Conservation (phyloP, 768 basidiomycete species). For the Leucocoprinus sp. region DNA sequence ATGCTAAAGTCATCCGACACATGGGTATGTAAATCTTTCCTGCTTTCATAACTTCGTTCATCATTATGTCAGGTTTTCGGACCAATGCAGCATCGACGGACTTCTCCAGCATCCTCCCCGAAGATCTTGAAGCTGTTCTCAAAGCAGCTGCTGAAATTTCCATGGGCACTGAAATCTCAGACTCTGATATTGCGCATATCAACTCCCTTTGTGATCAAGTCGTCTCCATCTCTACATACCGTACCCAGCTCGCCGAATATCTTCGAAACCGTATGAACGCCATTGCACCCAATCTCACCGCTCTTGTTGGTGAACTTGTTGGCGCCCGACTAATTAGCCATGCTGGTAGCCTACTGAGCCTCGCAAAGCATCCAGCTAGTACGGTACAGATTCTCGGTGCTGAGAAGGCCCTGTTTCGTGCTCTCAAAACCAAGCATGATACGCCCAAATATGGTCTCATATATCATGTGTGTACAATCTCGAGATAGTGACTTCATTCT, state of each 20-base stretch:
- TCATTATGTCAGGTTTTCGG: conserved; percentile 62
- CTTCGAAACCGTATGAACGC: conserved; percentile 97
- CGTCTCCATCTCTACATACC: conserved; percentile 92
- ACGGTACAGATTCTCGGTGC: conserved; percentile 98
- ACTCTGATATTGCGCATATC: conserved; percentile 94
- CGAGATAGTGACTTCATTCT: conserved; percentile 1
- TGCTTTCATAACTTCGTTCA: background rate
- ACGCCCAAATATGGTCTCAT: conserved; percentile 99
- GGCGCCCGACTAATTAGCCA: conserved; percentile 92
- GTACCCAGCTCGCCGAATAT: conserved; percentile 92
- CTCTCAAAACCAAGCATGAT: conserved; percentile 98
- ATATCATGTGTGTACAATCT: conserved; percentile 70
- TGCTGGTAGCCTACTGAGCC: conserved; percentile 88
- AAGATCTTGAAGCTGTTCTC: conserved; percentile 91
- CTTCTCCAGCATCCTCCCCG: conserved; percentile 86
- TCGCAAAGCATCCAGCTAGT: conserved; percentile 96
- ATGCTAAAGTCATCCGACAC: conserved; percentile 84
- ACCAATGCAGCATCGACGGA: conserved; percentile 85
- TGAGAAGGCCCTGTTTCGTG: conserved; percentile 96
- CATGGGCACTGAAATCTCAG: conserved; percentile 99
- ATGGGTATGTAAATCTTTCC: conserved; percentile 59
- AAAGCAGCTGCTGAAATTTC: conserved; percentile 97
- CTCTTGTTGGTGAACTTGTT: conserved; percentile 86
- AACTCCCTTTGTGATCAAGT: conserved; percentile 96
- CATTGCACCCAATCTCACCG: conserved; percentile 94